phyloP scores from a whole-genome alignment of 2,329 filamentous ascomycete species.

The Tolypocladium cylindrosporum region DNA sequence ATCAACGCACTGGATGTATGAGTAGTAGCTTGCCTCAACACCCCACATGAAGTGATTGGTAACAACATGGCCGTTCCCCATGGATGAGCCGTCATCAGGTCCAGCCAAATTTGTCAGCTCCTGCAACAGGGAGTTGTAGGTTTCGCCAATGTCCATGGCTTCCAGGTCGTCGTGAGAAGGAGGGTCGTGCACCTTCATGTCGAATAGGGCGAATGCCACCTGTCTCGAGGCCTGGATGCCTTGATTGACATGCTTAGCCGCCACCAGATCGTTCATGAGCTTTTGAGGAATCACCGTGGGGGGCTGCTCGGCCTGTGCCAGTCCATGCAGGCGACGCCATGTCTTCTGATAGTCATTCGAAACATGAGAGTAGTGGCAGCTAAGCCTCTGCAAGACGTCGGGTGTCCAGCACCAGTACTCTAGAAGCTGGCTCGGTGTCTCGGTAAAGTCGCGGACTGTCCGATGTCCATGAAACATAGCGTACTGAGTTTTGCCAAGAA shows the following conservation, averaged over 20 bases:
- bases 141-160: no score
- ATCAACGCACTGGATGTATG: conserved; percentile 2
- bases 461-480: conserved; percentile 23
- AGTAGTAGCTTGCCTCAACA: conserved; percentile 2
- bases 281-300: conserved; percentile 33
- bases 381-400: conserved; percentile 25
- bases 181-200: conserved; percentile 3
- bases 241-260: conserved; percentile 39
- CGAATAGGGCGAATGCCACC: background rate
- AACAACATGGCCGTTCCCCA: background rate
- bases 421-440: conserved; percentile 29
- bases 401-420: conserved; percentile 30
- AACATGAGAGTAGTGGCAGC: conserved; percentile 30
- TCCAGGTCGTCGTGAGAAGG: background rate
- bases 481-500: conserved; percentile 22
- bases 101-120: background rate
- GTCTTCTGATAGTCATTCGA: background rate
- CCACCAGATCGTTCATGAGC: conserved; percentile 35
- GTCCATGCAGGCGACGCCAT: no score
- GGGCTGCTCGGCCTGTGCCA: conserved; percentile 9
- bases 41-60: conserved; percentile 2
- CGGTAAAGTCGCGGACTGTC: conserved; percentile 24
- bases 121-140: no score
- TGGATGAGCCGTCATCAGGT: background rate
- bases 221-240: conserved; percentile 32